A percentile compares a stretch with the other conserved stretches of the same genome.
These are phyloP conservation scores for Cyclanthera cordifolia DNA, from an alignment of 306 rosid species.

Conservation along the genomic window DNA sequence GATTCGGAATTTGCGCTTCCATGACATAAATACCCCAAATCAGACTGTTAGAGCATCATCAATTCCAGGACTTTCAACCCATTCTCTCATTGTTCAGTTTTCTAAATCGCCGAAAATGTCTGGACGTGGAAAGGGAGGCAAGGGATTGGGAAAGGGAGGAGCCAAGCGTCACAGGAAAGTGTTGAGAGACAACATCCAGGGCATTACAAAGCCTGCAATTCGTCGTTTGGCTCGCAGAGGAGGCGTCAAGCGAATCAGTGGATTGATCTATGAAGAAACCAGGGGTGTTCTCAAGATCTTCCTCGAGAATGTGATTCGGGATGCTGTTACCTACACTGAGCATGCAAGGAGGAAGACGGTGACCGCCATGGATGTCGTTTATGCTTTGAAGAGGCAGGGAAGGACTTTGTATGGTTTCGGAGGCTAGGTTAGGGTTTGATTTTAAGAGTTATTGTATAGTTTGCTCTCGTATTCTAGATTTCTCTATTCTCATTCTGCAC, in stretches of 20 bases:
- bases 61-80: too few relatives aligned
- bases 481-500: too few relatives aligned
- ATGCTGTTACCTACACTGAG: slow-evolving; percentile 3
- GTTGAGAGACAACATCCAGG: background rate
- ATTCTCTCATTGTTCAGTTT: too few relatives aligned
- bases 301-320: background rate
- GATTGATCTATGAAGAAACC: background rate
- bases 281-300: slow-evolving; percentile 1
- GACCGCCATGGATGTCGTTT: slow-evolving; percentile 6
- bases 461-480: too few relatives aligned
- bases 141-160: slow-evolving; percentile 6
- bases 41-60: too few relatives aligned
- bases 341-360: slow-evolving; percentile 7
- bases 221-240: slow-evolving; percentile 10
- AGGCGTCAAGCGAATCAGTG: slow-evolving; percentile 1
- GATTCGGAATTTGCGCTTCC: too few relatives aligned
- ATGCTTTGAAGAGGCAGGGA: slow-evolving; percentile 2
- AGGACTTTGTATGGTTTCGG: background rate
- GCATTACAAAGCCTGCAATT: slow-evolving; percentile 3
- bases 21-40: too few relatives aligned
- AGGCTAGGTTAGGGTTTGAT: background rate
- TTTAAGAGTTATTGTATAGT: too few relatives aligned
- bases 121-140: slow-evolving; percentile 1
- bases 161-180: slow-evolving; percentile 3
- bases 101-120: background rate